Percentiles rank a stretch among this genome's conserved stretches.
phyloP scores from a whole-genome alignment of 768 basidiomycete genomes.

The Pisolithus microcarpus region DNA sequence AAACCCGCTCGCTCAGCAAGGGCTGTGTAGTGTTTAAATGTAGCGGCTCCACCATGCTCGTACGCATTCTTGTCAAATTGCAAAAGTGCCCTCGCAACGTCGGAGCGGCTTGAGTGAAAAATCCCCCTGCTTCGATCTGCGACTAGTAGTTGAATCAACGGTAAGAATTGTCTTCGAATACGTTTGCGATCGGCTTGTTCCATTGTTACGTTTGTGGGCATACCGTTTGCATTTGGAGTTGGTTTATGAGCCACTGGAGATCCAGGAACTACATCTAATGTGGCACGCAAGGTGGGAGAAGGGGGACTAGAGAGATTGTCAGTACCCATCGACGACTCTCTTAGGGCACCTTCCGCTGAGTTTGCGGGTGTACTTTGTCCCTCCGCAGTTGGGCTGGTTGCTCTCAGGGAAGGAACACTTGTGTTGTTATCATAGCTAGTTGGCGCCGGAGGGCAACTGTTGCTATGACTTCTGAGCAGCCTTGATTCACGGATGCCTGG shows the following conservation, averaged over 20 bases:
- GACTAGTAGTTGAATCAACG: slow-evolving; percentile 20
- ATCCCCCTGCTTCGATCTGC: slow-evolving; percentile 24
- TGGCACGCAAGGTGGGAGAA: background rate
- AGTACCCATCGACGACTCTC: background rate
- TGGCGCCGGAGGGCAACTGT: background rate
- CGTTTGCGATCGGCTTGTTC: background rate
- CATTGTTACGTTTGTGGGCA: too few species aligned
- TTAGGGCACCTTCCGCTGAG: background rate
- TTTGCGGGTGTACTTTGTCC: background rate
- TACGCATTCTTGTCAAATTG: slow-evolving; percentile 21
- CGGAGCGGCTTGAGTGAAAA: slow-evolving; percentile 31
- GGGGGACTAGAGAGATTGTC: too few species aligned
- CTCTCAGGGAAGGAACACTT: background rate
- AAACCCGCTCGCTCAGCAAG: slow-evolving; percentile 23
- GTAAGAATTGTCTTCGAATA: slow-evolving; percentile 24
- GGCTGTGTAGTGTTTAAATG: slow-evolving; percentile 21
- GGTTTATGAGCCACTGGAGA: background rate
- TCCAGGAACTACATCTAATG: background rate
- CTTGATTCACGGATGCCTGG: background rate
- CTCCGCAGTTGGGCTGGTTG: background rate
- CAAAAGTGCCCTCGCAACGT: slow-evolving; percentile 29
- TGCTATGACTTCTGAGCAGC: background rate
- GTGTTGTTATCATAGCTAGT: background rate
- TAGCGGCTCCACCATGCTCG: slow-evolving; percentile 18
- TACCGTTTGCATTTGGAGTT: too few species aligned